A percentile compares a stretch with the other conserved stretches of the same genome.
Conservation (phyloP, 1,139 yeast species). For the Taphrina betulina region DNA sequence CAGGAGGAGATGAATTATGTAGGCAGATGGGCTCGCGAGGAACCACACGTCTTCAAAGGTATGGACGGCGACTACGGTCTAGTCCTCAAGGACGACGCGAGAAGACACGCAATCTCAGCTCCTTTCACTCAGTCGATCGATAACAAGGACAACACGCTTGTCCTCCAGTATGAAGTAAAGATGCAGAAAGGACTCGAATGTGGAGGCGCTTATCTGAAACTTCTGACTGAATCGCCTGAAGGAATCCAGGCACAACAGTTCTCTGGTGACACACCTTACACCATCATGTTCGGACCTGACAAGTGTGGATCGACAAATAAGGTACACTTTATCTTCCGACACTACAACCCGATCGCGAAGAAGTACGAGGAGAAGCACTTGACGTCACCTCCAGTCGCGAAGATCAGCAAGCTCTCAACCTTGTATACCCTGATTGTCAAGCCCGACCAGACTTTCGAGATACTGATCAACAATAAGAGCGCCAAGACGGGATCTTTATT, state of each 20-base stretch:
- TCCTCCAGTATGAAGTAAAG: slow-evolving; percentile 85
- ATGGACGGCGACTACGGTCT: slow-evolving; percentile 66
- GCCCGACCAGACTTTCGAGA: slow-evolving; percentile 66
- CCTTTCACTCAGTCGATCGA: slow-evolving; percentile 57
- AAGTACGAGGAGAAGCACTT: slow-evolving; percentile 68
- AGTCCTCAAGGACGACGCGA: slow-evolving; percentile 70
- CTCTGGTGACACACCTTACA: slow-evolving; percentile 66
- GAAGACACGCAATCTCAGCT: slow-evolving; percentile 74
- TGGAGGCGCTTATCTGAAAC: slow-evolving; percentile 85
- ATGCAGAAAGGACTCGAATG: slow-evolving; percentile 72
- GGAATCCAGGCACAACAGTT: slow-evolving; percentile 52
- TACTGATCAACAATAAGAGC: slow-evolving; percentile 76
- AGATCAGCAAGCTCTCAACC: slow-evolving; percentile 55
- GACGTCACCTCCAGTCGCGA: slow-evolving; percentile 64
- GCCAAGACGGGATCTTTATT: slow-evolving; percentile 67
- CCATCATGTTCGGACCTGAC: slow-evolving; percentile 94
- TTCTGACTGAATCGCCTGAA: slow-evolving; percentile 53
- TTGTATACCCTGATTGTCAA: slow-evolving; percentile 74
- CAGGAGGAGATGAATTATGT: slow-evolving; percentile 56
- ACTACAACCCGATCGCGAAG: slow-evolving; percentile 58
- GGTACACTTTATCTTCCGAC: slow-evolving; percentile 70
- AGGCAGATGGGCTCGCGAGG: slow-evolving; percentile 72
- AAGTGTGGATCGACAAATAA: slow-evolving; percentile 77
- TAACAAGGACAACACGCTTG: slow-evolving; percentile 63
- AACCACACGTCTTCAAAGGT: slow-evolving; percentile 57